phyloP scores from a whole-genome alignment of 2,329 filamentous ascomycete genomes.

The Fusarium ramigenum region DNA sequence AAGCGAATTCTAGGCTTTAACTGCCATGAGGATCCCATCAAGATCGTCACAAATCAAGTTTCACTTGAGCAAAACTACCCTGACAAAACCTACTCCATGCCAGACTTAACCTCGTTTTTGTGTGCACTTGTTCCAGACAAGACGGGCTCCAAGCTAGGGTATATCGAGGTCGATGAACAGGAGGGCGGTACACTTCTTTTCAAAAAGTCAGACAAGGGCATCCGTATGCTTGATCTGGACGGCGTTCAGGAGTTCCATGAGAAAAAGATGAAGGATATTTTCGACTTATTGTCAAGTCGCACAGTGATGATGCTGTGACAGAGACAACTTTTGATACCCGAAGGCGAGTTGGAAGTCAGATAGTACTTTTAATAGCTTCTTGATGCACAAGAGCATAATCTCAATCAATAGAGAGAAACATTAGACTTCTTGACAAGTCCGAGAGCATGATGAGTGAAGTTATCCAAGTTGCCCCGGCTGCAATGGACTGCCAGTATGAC shows the following conservation, averaged over 20 bases:
- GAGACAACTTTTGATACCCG: slow-evolving; percentile 16
- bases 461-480: neutral
- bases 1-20: slow-evolving; percentile 38
- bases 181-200: slow-evolving; percentile 32
- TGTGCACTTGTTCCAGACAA: slow-evolving; percentile 21
- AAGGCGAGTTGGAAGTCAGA: slow-evolving; percentile 3
- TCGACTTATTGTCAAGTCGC: neutral
- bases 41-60: slow-evolving; percentile 27
- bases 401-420: neutral
- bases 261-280: neutral
- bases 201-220: slow-evolving; percentile 13
- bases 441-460: neutral
- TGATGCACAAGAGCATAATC: neutral
- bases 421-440: neutral
- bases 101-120: slow-evolving; percentile 34
- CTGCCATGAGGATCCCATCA: slow-evolving; percentile 33
- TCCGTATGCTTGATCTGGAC: slow-evolving; percentile 30
- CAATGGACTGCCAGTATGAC: neutral
- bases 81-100: slow-evolving; percentile 29
- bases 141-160: slow-evolving; percentile 1
- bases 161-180: slow-evolving; percentile 13
- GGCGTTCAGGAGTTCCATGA: slow-evolving; percentile 1
- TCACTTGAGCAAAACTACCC: slow-evolving; percentile 30
- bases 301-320: neutral
- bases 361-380: neutral